phyloP scores from a whole-genome alignment of 2,329 filamentous ascomycete species.

The Fusarium equiseti region DNA sequence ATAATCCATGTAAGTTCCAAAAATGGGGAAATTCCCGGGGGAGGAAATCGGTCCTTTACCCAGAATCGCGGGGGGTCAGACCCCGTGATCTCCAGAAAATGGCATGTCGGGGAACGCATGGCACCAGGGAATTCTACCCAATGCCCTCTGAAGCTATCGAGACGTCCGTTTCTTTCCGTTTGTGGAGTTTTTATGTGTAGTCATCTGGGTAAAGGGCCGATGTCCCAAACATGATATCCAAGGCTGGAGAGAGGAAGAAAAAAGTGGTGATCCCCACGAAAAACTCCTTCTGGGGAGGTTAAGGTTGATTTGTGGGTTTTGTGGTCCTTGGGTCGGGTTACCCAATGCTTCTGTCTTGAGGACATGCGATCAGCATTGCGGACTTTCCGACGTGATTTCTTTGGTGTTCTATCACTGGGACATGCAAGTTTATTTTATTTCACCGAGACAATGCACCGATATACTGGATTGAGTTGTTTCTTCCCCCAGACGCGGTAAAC shows the following conservation, averaged over 20 bases:
- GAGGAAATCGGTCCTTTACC: constrained; percentile 30
- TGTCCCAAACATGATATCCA: not conserved
- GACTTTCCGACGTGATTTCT: not conserved
- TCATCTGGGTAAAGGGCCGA: constrained; percentile 28
- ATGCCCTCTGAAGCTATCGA: not conserved
- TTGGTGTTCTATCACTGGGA: not conserved
- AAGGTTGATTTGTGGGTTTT: constrained; percentile 34
- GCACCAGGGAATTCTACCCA: not conserved
- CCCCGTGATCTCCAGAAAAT: constrained; percentile 28
- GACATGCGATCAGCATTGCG: not conserved
- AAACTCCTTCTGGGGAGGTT: constrained; percentile 1
- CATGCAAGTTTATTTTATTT: not conserved
- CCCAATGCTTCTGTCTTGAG: not conserved
- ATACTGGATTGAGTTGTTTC: not conserved
- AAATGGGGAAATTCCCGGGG: constrained; percentile 22
- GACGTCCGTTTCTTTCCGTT: constrained; percentile 25
- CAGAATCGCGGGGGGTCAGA: constrained; percentile 34
- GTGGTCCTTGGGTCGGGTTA: not conserved
- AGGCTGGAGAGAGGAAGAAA: not conserved
- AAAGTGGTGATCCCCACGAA: constrained; percentile 19
- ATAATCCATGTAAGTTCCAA: not conserved
- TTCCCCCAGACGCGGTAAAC: not conserved
- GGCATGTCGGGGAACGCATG: constrained; percentile 1
- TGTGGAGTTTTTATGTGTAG: constrained; percentile 18
- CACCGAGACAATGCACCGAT: not conserved